These are phyloP conservation scores for Euphorbia celastroides DNA, from an alignment of 441 rosid genomes.

Conservation along the genomic window DNA sequence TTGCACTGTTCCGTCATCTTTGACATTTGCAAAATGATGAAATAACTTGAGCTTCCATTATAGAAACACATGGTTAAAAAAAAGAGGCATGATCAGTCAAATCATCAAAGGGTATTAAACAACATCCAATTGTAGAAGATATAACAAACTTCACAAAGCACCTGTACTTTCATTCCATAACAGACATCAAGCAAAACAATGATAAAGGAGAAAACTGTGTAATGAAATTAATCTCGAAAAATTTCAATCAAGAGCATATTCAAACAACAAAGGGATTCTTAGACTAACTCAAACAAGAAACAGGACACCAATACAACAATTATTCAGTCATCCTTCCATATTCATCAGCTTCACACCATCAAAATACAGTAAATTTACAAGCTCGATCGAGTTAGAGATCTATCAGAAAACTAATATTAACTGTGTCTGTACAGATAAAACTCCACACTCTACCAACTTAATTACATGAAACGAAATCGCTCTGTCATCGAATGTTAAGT, in stretches of 20 bases:
- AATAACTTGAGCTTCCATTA: constrained; percentile 43
- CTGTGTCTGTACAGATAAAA: neutral
- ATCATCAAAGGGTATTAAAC: neutral
- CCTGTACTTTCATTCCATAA: neutral
- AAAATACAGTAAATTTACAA: neutral
- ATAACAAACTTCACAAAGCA: neutral
- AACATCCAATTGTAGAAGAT: neutral
- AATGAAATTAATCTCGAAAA: neutral
- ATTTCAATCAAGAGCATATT: neutral
- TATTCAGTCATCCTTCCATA: neutral
- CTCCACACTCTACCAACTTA: neutral
- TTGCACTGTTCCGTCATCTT: constrained; percentile 45
- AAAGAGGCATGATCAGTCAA: neutral
- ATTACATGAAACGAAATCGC: neutral
- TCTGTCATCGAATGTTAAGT: neutral
- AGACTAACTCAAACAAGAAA: neutral
- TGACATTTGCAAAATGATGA: constrained; percentile 30
- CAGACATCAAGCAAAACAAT: neutral
- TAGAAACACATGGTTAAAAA: neutral
- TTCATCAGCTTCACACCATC: neutral
- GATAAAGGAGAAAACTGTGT: neutral
- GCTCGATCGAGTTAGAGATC: neutral
- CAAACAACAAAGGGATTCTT: neutral
- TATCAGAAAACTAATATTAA: neutral
- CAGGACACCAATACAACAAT: neutral